A percentile compares a stretch with the other conserved stretches of the same genome.
These are phyloP conservation scores for Tricholoma saponaceum DNA, from an alignment of 768 basidiomycete species.

Conservation along the genomic window DNA sequence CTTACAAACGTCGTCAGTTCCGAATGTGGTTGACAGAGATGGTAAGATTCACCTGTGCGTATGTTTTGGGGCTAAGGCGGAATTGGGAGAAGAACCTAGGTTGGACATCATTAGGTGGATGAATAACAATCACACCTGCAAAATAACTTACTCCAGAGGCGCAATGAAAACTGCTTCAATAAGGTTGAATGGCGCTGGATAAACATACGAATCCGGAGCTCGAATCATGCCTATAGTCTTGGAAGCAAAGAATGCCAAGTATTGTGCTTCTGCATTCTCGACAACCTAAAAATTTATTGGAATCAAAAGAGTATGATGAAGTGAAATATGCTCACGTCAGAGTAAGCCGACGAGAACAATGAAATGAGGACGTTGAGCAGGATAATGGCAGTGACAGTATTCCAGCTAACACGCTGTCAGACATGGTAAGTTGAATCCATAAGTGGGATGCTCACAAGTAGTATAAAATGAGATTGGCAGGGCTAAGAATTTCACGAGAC, in stretches of 20 bases:
- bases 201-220: slow-evolving; percentile 82
- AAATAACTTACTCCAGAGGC: slow-evolving; percentile 73
- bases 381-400: slow-evolving; percentile 75
- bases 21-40: not conserved
- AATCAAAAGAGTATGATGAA: not conserved
- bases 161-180: slow-evolving; percentile 76
- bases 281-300: slow-evolving; percentile 48
- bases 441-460: slow-evolving; percentile 59
- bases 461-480: slow-evolving; percentile 63
- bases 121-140: slow-evolving; percentile 1
- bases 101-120: not conserved
- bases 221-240: slow-evolving; percentile 85
- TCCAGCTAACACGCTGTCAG: slow-evolving; percentile 54
- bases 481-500: slow-evolving; percentile 24
- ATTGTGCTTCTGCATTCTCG: slow-evolving; percentile 85
- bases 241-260: slow-evolving; percentile 83
- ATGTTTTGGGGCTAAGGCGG: slow-evolving; percentile 45
- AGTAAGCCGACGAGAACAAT: slow-evolving; percentile 90
- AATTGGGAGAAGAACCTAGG: slow-evolving; percentile 39
- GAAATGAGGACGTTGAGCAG: slow-evolving; percentile 93
- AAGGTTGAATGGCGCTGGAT: slow-evolving; percentile 92
- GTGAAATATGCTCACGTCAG: slow-evolving; percentile 54
- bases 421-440: not conserved
- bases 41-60: slow-evolving; percentile 45
- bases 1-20: slow-evolving; percentile 27